phyloP scores from a whole-genome alignment of 345 rosid species.

The Trapa incisa region DNA sequence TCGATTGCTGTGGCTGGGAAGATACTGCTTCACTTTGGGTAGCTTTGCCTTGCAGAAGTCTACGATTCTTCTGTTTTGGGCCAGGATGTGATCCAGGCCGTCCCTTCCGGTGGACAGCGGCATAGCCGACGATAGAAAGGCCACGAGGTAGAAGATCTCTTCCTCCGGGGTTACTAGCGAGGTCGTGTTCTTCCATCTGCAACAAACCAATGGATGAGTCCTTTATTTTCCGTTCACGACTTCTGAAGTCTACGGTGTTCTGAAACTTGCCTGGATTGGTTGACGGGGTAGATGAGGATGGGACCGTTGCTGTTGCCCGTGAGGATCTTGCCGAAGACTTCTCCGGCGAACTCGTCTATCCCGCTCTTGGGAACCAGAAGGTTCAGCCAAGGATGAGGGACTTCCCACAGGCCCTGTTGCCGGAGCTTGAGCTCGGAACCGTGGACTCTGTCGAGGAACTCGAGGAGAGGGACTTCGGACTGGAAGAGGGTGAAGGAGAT shows the following conservation, averaged over 20 bases:
- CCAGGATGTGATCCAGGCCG: slow-evolving; percentile 41
- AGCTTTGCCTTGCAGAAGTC: slow-evolving; percentile 28
- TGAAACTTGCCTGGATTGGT: slow-evolving; percentile 55
- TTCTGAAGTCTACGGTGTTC: neutral
- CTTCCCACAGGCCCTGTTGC: slow-evolving; percentile 77
- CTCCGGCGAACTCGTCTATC: slow-evolving; percentile 38
- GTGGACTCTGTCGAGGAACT: slow-evolving; percentile 88
- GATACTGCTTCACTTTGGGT: slow-evolving; percentile 57
- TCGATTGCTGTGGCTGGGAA: slow-evolving; percentile 51
- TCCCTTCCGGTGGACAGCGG: slow-evolving; percentile 50
- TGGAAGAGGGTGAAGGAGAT: slow-evolving; percentile 60
- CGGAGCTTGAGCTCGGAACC: slow-evolving; percentile 50
- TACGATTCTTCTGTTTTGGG: slow-evolving; percentile 46
- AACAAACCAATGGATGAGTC: slow-evolving; percentile 4
- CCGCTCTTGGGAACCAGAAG: slow-evolving; percentile 65
- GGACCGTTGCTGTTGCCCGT: slow-evolving; percentile 65
- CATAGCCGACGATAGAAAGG: slow-evolving; percentile 61
- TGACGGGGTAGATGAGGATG: slow-evolving; percentile 75
- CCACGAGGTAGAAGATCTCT: slow-evolving; percentile 65
- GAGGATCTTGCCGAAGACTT: slow-evolving; percentile 59
- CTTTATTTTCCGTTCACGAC: too few relatives aligned
- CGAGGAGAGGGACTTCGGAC: slow-evolving; percentile 57
- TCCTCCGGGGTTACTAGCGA: slow-evolving; percentile 67
- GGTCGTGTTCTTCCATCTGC: slow-evolving; percentile 79
- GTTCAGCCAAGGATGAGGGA: slow-evolving; percentile 96